A percentile compares a stretch with the other conserved stretches of the same genome.
phyloP scores from a whole-genome alignment of 371 early-diverging fungal species.

The Apophysomyces elegans region DNA sequence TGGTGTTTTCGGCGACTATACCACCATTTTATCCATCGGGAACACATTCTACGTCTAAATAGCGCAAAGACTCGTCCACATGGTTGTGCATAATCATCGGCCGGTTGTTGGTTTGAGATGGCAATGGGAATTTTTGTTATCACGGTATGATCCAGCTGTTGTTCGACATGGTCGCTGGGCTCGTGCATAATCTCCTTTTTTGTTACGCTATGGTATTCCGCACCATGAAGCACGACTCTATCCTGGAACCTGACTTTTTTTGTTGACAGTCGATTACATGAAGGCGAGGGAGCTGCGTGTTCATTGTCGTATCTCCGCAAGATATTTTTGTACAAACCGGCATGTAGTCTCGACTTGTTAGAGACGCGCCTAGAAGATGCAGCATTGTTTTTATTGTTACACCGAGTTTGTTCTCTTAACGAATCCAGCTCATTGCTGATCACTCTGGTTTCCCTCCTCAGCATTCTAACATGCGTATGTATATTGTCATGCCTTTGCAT shows the following conservation, averaged over 20 bases:
- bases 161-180: background rate
- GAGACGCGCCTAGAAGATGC: background rate
- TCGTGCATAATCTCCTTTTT: background rate
- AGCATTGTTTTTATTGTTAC: background rate
- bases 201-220: background rate
- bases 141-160: background rate
- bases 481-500: background rate
- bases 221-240: background rate
- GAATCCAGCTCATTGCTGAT: background rate
- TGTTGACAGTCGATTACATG: background rate
- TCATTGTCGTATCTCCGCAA: background rate
- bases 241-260: conserved; percentile 1
- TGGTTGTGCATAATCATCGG: background rate
- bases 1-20: background rate
- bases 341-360: background rate
- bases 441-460: background rate
- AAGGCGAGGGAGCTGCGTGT: background rate
- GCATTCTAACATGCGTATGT: background rate
- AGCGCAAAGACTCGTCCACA: background rate
- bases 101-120: background rate
- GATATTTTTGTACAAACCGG: background rate
- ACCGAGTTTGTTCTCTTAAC: background rate
- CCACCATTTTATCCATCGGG: conserved; percentile 1
- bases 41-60: background rate
- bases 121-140: background rate